A percentile compares a stretch with the other conserved stretches of the same genome.
These are phyloP conservation scores for Populus deltoides DNA, from an alignment of 345 rosid species.

Conservation along the genomic window DNA sequence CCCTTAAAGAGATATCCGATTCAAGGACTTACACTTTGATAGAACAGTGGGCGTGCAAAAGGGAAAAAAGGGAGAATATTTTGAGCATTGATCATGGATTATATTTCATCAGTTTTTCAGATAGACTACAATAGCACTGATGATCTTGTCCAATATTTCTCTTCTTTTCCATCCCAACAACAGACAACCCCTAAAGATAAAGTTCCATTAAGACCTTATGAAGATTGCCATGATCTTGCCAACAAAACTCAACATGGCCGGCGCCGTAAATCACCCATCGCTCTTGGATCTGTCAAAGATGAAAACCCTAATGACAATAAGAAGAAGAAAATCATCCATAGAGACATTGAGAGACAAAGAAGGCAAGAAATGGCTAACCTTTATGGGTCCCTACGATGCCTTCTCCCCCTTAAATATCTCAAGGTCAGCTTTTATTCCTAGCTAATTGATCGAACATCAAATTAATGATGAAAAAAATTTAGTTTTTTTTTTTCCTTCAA, in stretches of 20 bases:
- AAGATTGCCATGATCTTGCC: not conserved
- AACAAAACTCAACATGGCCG: not conserved
- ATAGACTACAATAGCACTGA: slow-evolving; percentile 16
- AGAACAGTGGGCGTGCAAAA: too few relatives aligned
- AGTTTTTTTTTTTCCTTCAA: too few relatives aligned
- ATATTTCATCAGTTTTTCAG: slow-evolving; percentile 13
- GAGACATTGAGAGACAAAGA: slow-evolving; percentile 41
- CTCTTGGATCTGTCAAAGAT: not conserved
- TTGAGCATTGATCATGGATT: slow-evolving; percentile 19
- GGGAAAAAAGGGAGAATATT: not conserved
- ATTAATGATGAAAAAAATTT: too few relatives aligned
- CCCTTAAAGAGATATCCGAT: too few relatives aligned
- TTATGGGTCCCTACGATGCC: slow-evolving; percentile 28
- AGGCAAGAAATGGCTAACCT: slow-evolving; percentile 47
- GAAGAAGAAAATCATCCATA: slow-evolving; percentile 33
- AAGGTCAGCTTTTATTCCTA: slow-evolving; percentile 26
- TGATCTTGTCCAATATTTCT: slow-evolving; percentile 22
- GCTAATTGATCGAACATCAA: too few relatives aligned
- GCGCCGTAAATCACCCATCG: not conserved
- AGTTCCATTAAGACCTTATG: not conserved
- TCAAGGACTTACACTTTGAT: too few relatives aligned
- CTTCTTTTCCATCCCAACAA: slow-evolving; percentile 15
- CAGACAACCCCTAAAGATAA: not conserved
- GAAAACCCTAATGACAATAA: slow-evolving; percentile 10
- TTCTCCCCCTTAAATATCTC: slow-evolving; percentile 36